A percentile compares a stretch with the other conserved stretches of the same genome.
phyloP scores from a whole-genome alignment of 495 filamentous ascomycete species.

The Cercophora samala region DNA sequence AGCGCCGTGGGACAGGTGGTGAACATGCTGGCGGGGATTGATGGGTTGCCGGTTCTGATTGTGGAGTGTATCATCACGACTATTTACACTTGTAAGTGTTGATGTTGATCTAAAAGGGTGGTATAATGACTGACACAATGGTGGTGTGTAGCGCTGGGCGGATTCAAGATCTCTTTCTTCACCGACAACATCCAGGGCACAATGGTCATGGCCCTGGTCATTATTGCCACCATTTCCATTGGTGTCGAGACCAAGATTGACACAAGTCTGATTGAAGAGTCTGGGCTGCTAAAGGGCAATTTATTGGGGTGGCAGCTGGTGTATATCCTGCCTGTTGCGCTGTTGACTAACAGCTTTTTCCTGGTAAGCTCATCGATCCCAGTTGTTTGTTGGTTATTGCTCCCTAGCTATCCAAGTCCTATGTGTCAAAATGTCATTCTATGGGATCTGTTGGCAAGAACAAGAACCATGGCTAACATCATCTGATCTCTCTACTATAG shows the following conservation, averaged over 20 bases:
- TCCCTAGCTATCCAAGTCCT: slow-evolving; percentile 56
- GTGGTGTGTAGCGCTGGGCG: slow-evolving; percentile 57
- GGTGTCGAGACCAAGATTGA: slow-evolving; percentile 69
- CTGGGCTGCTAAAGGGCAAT: slow-evolving; percentile 56
- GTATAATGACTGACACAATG: slow-evolving; percentile 15
- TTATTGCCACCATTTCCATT: slow-evolving; percentile 67
- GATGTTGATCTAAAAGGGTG: not conserved
- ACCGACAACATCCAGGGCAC: slow-evolving; percentile 74
- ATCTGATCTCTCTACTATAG: slow-evolving; percentile 7
- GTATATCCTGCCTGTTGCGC: slow-evolving; percentile 71
- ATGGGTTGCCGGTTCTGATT: slow-evolving; percentile 69
- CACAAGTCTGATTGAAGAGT: slow-evolving; percentile 57
- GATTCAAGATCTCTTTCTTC: slow-evolving; percentile 72
- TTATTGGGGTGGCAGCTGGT: slow-evolving; percentile 74
- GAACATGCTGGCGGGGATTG: slow-evolving; percentile 63
- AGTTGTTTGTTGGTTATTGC: not conserved
- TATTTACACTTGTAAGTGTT: slow-evolving; percentile 66
- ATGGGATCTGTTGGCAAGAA: too few species aligned
- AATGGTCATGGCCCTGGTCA: slow-evolving; percentile 66
- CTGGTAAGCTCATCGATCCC: slow-evolving; percentile 32
- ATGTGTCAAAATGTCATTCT: slow-evolving; percentile 75
- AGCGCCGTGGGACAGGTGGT: slow-evolving; percentile 72
- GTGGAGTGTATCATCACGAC: slow-evolving; percentile 69
- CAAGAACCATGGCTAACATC: not conserved
- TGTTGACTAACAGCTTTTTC: slow-evolving; percentile 77